Percentiles rank a stretch among this genome's conserved stretches.
These are phyloP conservation scores for Diatrype stigma DNA, from an alignment of 2,329 filamentous ascomycete species.

Conservation along the genomic window DNA sequence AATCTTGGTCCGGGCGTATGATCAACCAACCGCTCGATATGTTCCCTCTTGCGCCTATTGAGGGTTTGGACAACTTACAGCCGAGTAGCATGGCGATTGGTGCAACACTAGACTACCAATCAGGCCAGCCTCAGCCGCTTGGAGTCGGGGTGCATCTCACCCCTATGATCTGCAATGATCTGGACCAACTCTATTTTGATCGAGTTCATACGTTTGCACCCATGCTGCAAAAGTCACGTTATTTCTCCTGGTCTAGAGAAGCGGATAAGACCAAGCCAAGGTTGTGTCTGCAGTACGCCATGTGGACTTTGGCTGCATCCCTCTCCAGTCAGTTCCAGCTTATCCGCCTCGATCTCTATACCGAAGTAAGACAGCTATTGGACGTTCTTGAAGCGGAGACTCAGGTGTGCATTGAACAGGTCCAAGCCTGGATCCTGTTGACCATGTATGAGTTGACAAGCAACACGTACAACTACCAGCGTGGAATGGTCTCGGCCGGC, in stretches of 20 bases:
- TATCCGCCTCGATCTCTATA: conserved; percentile 18
- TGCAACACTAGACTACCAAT: not conserved
- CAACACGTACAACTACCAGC: conserved; percentile 4
- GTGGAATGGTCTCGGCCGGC: conserved; percentile 7
- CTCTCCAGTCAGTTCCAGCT: conserved; percentile 26
- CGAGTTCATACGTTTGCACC: conserved; percentile 24
- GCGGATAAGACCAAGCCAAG: conserved; percentile 10
- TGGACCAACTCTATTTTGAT: conserved; percentile 22
- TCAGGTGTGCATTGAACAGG: conserved; percentile 3
- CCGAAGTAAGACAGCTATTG: conserved; percentile 21
- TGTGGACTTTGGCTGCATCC: conserved; percentile 27
- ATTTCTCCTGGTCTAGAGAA: conserved; percentile 17
- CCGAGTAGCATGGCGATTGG: no score
- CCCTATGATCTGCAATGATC: conserved; percentile 12
- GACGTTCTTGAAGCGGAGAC: conserved; percentile 16
- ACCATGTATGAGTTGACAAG: conserved; percentile 7
- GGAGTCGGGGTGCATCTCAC: conserved; percentile 4
- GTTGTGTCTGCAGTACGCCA: conserved; percentile 25
- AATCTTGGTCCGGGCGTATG: not conserved
- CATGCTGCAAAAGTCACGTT: conserved; percentile 22
- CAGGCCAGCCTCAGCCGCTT: not conserved
- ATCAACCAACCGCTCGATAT: no score
- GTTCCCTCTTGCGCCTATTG: no score
- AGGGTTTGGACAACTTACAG: no score
- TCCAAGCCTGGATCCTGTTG: conserved; percentile 10